Percentiles rank a stretch among this genome's conserved stretches.
Evolutionary conservation across 108 stramenopile species (phyloP).

Genomic region (Seminavis robusta): DNA sequence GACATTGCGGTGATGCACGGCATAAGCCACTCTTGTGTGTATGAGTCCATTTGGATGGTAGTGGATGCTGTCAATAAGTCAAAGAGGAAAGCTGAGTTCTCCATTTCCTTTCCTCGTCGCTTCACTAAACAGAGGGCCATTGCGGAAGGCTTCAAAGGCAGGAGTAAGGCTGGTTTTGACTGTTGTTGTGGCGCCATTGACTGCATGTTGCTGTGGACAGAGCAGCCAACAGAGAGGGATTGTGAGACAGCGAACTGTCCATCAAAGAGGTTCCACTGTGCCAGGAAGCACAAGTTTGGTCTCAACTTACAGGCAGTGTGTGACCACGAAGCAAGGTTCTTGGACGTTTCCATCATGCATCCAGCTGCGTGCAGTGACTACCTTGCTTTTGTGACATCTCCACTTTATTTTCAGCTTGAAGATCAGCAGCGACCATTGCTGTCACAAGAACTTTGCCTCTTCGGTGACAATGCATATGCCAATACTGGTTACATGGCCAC

Average conservation of each 20-base stretch:
- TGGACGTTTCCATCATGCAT: constrained; percentile 18
- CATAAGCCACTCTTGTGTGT: not conserved
- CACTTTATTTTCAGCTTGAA: constrained; percentile 1
- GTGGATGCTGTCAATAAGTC: constrained; percentile 14
- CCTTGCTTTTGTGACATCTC: constrained; percentile 16
- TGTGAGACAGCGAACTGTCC: constrained; percentile 3
- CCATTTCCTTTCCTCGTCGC: constrained; percentile 14
- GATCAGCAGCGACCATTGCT: too few species aligned
- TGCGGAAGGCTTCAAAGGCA: constrained; percentile 23
- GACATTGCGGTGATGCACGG: constrained; percentile 11
- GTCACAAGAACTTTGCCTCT: constrained; percentile 15
- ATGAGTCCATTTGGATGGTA: constrained; percentile 6
- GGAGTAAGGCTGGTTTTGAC: constrained; percentile 9
- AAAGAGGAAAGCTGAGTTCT: constrained; percentile 3
- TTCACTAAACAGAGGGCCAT: constrained; percentile 16
- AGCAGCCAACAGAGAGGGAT: constrained; percentile 16
- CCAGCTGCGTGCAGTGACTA: constrained; percentile 6
- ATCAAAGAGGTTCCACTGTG: constrained; percentile 22
- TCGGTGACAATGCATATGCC: constrained; percentile 31
- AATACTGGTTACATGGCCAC: constrained; percentile 33
- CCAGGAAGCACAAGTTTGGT: constrained; percentile 33
- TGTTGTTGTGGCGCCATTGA: constrained; percentile 37
- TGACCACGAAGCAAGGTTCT: constrained; percentile 10
- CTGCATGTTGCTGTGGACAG: constrained; percentile 34
- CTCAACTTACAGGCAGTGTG: constrained; percentile 23